Conservation (phyloP, 2,329 filamentous ascomycete species). For the Achaetomium macrosporum region DNA sequence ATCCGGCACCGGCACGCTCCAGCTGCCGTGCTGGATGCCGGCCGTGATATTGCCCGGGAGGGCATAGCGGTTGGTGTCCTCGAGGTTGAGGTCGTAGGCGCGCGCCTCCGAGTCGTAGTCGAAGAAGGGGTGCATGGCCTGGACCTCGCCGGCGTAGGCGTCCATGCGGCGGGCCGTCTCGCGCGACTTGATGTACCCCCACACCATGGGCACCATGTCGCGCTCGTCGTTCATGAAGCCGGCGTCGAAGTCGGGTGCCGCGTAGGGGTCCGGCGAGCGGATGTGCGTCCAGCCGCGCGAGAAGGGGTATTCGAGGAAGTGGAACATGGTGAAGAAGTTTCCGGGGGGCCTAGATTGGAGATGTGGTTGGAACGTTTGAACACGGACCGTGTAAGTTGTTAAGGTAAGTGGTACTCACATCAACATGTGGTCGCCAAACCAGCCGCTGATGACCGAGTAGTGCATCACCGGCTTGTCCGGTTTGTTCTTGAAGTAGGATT, state of each 20-base stretch:
- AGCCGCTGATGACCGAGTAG: conserved; percentile 68
- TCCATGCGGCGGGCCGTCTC: conserved; percentile 75
- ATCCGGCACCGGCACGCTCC: conserved; percentile 55
- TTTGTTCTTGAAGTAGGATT: conserved; percentile 78
- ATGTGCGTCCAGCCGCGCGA: conserved; percentile 68
- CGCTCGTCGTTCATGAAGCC: conserved; percentile 83
- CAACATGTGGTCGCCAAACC: conserved; percentile 56
- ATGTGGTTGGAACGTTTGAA: conserved; percentile 26
- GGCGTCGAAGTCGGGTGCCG: conserved; percentile 69
- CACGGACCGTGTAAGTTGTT: conserved; percentile 27
- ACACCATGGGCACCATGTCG: conserved; percentile 80
- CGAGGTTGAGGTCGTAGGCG: conserved; percentile 66
- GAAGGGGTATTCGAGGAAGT: conserved; percentile 74
- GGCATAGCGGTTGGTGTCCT: conserved; percentile 69
- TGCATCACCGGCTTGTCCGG: conserved; percentile 85
- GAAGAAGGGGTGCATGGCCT: conserved; percentile 65
- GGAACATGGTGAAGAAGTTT: conserved; percentile 81
- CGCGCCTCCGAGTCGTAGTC: conserved; percentile 63
- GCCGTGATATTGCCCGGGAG: conserved; percentile 65
- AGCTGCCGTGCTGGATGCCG: conserved; percentile 67
- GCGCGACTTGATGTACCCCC: conserved; percentile 77
- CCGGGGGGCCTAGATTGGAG: conserved; percentile 51
- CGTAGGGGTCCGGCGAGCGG: conserved; percentile 65
- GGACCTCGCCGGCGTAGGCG: conserved; percentile 69
- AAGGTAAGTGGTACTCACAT: no score